Evolutionary conservation across 2,329 filamentous ascomycete species (phyloP).

Genomic region (Talaromyces islandicus): DNA sequence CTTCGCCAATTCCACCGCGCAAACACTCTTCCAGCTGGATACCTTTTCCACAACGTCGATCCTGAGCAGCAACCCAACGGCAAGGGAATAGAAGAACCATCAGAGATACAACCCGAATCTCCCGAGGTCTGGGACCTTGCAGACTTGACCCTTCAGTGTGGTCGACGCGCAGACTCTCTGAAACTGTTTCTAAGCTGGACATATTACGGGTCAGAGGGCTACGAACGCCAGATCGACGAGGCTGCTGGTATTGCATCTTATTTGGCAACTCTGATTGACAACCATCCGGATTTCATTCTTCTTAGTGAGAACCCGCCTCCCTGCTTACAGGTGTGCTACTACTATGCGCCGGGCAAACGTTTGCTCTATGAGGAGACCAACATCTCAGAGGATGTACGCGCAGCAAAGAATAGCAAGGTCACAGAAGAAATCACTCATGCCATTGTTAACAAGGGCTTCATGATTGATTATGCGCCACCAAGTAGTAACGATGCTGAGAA

Average conservation of each 20-base stretch:
- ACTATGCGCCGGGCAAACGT: constrained; percentile 60
- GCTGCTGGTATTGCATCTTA: constrained; percentile 68
- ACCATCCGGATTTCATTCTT: constrained; percentile 58
- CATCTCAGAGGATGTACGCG: constrained; percentile 28
- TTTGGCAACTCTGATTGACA: constrained; percentile 56
- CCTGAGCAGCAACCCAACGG: constrained; percentile 21
- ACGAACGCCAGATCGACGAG: constrained; percentile 61
- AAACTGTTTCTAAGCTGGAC: constrained; percentile 87
- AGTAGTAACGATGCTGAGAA: constrained; percentile 43
- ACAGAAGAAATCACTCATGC: constrained; percentile 51
- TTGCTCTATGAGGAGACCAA: constrained; percentile 33
- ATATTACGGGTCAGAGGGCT: constrained; percentile 76
- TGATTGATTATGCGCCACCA: constrained; percentile 61
- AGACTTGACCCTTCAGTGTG: constrained; percentile 89
- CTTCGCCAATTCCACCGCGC: constrained; percentile 70
- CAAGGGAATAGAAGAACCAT: constrained; percentile 16
- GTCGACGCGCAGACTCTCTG: constrained; percentile 73
- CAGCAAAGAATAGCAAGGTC: constrained; percentile 47
- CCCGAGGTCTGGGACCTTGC: constrained; percentile 78
- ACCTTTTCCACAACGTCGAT: constrained; percentile 64
- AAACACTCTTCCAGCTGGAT: constrained; percentile 81
- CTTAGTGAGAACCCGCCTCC: constrained; percentile 72
- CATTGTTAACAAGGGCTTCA: constrained; percentile 57
- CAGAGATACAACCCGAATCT: constrained; percentile 26
- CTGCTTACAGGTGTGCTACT: constrained; percentile 93